Evolutionary conservation across 2,329 filamentous ascomycete species (phyloP).

Genomic region (Microcyclospora tardicrescens): DNA sequence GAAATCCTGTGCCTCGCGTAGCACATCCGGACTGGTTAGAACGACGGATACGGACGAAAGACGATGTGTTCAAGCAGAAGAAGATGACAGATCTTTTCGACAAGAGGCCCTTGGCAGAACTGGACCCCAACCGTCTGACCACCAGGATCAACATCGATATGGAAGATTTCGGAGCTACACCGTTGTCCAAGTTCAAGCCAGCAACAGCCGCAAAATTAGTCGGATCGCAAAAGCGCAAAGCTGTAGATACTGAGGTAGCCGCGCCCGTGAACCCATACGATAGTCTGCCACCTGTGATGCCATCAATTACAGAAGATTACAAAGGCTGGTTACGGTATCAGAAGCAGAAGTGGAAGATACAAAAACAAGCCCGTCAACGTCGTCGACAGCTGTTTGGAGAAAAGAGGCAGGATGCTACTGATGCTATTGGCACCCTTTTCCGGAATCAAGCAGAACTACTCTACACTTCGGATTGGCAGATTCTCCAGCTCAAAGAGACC

Average conservation of each 20-base stretch:
- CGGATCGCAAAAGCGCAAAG: constrained; percentile 35
- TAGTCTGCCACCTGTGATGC: constrained; percentile 70
- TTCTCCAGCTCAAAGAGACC: constrained; percentile 73
- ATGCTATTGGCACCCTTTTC: constrained; percentile 60
- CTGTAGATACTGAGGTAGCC: constrained; percentile 32
- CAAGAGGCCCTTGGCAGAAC: constrained; percentile 60
- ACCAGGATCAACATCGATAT: constrained; percentile 43
- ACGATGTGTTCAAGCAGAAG: constrained; percentile 96
- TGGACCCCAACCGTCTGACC: constrained; percentile 49
- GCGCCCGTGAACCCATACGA: constrained; percentile 67
- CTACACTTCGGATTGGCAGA: constrained; percentile 89
- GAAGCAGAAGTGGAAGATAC: constrained; percentile 97
- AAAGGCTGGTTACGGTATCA: constrained; percentile 80
- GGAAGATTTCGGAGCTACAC: constrained; percentile 32
- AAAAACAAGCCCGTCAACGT: constrained; percentile 76
- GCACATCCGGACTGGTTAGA: constrained; percentile 95
- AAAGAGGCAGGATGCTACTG: constrained; percentile 47
- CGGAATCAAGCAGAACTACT: constrained; percentile 82
- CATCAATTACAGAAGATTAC: constrained; percentile 75
- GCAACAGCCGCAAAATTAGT: constrained; percentile 24
- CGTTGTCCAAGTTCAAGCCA: constrained; percentile 32
- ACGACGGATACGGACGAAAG: constrained; percentile 82
- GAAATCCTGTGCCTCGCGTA: constrained; percentile 87
- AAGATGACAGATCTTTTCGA: constrained; percentile 91
- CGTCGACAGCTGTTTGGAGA: constrained; percentile 90